Evolutionary conservation across 306 rosid species (phyloP).

Genomic region (Oxytropis ochrocephala): DNA sequence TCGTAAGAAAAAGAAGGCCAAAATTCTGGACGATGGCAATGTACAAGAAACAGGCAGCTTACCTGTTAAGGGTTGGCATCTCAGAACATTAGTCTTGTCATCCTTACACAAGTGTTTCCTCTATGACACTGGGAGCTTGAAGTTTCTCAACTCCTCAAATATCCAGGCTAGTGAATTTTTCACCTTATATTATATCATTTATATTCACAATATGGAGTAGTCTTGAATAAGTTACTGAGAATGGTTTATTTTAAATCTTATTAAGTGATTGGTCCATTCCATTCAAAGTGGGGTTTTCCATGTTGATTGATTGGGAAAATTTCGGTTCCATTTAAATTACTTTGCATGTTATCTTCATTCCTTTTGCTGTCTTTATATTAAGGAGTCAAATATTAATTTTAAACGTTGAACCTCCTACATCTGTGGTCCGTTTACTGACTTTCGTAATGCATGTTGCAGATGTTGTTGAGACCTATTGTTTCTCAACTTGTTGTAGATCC

Average conservation of each 20-base stretch:
- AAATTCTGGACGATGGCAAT: slow-evolving; percentile 34
- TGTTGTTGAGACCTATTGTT: slow-evolving; percentile 75
- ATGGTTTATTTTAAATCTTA: neutral
- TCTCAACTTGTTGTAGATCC: slow-evolving; percentile 75
- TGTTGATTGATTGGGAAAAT: neutral
- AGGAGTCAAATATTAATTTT: neutral
- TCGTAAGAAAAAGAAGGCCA: slow-evolving; percentile 73
- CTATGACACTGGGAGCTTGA: slow-evolving; percentile 67
- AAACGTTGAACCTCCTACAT: neutral
- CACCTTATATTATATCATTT: neutral
- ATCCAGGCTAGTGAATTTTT: slow-evolving; percentile 57
- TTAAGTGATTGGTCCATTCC: neutral
- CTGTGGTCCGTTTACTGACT: slow-evolving; percentile 13
- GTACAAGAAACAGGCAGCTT: slow-evolving; percentile 30
- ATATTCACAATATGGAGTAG: neutral
- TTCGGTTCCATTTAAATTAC: neutral
- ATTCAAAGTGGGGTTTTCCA: neutral
- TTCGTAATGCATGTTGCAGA: slow-evolving; percentile 36
- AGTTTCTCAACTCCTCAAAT: slow-evolving; percentile 75
- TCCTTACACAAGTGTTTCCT: slow-evolving; percentile 86
- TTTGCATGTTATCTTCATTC: slow-evolving; percentile 10
- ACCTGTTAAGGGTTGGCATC: slow-evolving; percentile 65
- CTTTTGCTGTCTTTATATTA: neutral
- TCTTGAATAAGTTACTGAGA: neutral
- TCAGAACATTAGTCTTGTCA: slow-evolving; percentile 67